Percentiles rank a stretch among this genome's conserved stretches.
Evolutionary conservation across 306 rosid genomes (phyloP).

Genomic region (Castanea crenata): DNA sequence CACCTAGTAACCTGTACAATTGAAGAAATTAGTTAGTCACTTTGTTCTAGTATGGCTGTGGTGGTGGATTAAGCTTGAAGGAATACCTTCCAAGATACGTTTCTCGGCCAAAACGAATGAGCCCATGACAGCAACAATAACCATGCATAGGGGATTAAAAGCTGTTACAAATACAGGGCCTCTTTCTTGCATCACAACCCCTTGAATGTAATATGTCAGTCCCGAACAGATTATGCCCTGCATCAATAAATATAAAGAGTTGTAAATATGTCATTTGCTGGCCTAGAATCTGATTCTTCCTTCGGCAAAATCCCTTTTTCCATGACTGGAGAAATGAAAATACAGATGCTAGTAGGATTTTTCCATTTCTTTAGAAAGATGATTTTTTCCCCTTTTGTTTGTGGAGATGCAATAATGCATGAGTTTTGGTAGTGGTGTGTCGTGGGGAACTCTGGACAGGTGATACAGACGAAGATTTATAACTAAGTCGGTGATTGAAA

Average conservation of each 20-base stretch:
- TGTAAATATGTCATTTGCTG: background rate
- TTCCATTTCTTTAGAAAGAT: background rate
- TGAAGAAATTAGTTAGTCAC: background rate
- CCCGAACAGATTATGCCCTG: constrained; percentile 84
- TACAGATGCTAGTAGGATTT: background rate
- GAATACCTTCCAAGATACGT: constrained; percentile 69
- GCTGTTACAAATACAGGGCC: constrained; percentile 96
- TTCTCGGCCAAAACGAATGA: constrained; percentile 56
- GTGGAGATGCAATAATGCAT: background rate
- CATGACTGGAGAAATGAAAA: background rate
- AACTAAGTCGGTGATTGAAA: background rate
- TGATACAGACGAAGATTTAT: background rate
- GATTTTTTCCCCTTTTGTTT: background rate
- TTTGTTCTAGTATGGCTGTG: background rate
- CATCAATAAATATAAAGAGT: background rate
- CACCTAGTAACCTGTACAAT: constrained; percentile 66
- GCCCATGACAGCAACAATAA: constrained; percentile 78
- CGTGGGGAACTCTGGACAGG: background rate
- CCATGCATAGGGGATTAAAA: constrained; percentile 72
- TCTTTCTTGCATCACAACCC: constrained; percentile 70
- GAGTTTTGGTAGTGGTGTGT: background rate
- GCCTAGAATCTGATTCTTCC: background rate
- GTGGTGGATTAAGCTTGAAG: background rate
- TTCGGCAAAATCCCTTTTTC: background rate
- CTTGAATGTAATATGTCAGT: constrained; percentile 81